phyloP scores from a whole-genome alignment of 208 protist genomes.

The Trypanosomatidae sp. region DNA sequence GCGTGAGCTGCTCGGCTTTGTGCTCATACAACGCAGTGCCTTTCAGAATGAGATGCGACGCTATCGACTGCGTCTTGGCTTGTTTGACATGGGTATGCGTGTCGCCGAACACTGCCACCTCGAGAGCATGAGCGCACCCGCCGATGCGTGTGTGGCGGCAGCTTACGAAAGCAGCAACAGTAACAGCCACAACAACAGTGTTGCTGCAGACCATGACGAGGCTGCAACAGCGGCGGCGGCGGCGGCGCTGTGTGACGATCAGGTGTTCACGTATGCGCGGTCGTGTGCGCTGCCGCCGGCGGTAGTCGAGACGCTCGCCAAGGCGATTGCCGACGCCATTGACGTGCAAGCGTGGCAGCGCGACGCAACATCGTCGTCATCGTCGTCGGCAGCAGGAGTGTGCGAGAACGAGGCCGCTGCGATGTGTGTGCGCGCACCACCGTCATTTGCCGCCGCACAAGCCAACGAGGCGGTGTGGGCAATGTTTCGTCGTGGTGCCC shows the following conservation, averaged over 20 bases:
- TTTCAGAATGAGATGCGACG: slow-evolving; percentile 78
- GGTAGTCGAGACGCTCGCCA: slow-evolving; percentile 33
- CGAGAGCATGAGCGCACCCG: slow-evolving; percentile 48
- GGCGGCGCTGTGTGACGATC: slow-evolving; percentile 43
- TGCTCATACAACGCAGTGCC: slow-evolving; percentile 69
- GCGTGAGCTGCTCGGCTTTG: slow-evolving; percentile 63
- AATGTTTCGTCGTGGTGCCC: slow-evolving; percentile 22
- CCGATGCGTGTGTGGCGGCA: slow-evolving; percentile 14
- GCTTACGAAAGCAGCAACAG: neutral
- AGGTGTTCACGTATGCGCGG: slow-evolving; percentile 68
- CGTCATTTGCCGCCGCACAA: slow-evolving; percentile 11
- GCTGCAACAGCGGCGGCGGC: slow-evolving; percentile 13
- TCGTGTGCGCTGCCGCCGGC: slow-evolving; percentile 45
- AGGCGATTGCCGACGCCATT: slow-evolving; percentile 63
- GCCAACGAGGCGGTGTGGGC: slow-evolving; percentile 11
- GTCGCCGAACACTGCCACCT: slow-evolving; percentile 83
- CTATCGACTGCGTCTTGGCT: slow-evolving; percentile 67
- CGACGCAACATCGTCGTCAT: neutral
- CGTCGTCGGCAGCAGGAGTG: neutral
- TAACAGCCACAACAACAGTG: no score
- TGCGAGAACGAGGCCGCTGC: neutral
- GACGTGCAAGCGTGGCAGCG: slow-evolving; percentile 40
- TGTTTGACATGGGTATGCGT: slow-evolving; percentile 73
- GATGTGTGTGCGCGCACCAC: slow-evolving; percentile 7
- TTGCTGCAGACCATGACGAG: no score